Percentiles rank a stretch among this genome's conserved stretches.
Conservation (phyloP, 2,329 filamentous ascomycete genomes). For the Teratosphaeria epicoccoides region DNA sequence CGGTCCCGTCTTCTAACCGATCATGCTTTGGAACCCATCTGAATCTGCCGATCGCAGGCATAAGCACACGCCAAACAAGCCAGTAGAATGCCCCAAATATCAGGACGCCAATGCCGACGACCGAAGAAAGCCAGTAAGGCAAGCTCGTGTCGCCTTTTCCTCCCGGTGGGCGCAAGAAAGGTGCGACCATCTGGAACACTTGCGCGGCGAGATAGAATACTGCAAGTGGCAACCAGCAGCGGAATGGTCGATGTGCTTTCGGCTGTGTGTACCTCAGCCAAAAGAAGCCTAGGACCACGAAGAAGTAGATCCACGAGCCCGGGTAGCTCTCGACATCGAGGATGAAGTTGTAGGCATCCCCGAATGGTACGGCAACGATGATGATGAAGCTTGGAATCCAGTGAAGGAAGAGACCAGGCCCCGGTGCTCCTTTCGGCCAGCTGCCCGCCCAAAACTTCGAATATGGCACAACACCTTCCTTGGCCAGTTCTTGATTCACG, state of each 20-base stretch:
- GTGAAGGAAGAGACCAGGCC: slow-evolving; percentile 52
- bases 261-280: slow-evolving; percentile 35
- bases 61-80: slow-evolving; percentile 39
- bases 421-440: slow-evolving; percentile 52
- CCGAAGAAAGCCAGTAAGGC: slow-evolving; percentile 44
- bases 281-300: slow-evolving; percentile 40
- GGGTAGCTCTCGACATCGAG: slow-evolving; percentile 38
- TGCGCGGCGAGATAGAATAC: slow-evolving; percentile 45
- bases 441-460: slow-evolving; percentile 54
- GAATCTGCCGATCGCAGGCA: slow-evolving; percentile 34
- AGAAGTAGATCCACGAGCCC: slow-evolving; percentile 45
- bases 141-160: slow-evolving; percentile 41
- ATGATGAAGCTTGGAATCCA: slow-evolving; percentile 55
- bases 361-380: slow-evolving; percentile 56
- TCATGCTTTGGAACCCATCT: background rate
- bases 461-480: slow-evolving; percentile 56
- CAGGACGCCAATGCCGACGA: slow-evolving; percentile 43
- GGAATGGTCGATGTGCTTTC: slow-evolving; percentile 37
- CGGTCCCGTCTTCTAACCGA: background rate
- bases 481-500: slow-evolving; percentile 54
- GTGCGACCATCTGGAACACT: slow-evolving; percentile 42
- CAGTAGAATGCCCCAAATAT: slow-evolving; percentile 42
- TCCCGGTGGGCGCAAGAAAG: slow-evolving; percentile 40
- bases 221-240: slow-evolving; percentile 39
- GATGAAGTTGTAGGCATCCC: slow-evolving; percentile 54